Evolutionary conservation across 164 flowering plant genomes (phyloP).

Genomic region (Stephania cephalantha): DNA sequence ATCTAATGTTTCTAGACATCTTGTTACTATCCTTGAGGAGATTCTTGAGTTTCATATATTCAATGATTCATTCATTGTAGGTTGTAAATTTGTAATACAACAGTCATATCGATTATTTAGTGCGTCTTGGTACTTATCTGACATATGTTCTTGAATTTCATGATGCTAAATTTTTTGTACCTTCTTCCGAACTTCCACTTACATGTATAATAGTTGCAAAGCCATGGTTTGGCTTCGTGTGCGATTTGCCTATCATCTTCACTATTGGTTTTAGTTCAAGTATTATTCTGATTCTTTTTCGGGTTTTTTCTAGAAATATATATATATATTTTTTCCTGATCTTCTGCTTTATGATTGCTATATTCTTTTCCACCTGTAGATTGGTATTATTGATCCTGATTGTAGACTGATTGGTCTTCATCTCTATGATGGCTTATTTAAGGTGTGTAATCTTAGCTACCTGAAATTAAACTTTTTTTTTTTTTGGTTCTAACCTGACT

Average conservation of each 20-base stretch:
- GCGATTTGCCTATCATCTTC: background rate
- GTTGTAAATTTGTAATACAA: background rate
- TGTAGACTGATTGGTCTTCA: constrained; percentile 98
- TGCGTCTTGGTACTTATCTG: background rate
- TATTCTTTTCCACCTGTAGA: constrained; percentile 38
- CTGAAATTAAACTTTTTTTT: background rate
- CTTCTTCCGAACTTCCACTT: background rate
- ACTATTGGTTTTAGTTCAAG: background rate
- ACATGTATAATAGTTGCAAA: background rate
- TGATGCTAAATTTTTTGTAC: background rate
- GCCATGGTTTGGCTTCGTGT: background rate
- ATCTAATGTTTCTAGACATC: background rate
- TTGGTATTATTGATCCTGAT: constrained; percentile 97
- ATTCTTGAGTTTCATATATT: background rate
- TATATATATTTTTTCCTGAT: background rate
- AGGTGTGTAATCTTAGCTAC: constrained; percentile 38
- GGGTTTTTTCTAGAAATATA: background rate
- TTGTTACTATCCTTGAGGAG: background rate
- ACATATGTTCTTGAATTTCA: background rate
- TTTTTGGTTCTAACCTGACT: background rate
- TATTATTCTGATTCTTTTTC: background rate
- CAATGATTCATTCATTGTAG: background rate
- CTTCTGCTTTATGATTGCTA: background rate
- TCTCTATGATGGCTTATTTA: constrained; percentile 95
- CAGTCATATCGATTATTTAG: background rate